Conservation (phyloP, 2,329 filamentous ascomycete genomes). For the Diaporthe velutina region DNA sequence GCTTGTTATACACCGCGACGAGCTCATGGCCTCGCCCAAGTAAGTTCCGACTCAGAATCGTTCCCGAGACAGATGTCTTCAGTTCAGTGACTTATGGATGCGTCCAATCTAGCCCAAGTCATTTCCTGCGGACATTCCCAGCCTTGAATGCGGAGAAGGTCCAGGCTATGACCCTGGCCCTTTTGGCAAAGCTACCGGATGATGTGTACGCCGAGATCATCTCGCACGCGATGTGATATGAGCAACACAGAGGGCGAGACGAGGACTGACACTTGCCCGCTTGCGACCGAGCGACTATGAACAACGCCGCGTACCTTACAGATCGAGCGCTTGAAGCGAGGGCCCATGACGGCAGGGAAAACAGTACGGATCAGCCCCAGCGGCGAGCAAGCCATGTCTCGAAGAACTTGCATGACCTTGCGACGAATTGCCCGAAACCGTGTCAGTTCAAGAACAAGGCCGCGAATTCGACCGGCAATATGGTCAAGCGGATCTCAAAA, state of each 20-base stretch:
- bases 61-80: background rate
- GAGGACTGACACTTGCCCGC: background rate
- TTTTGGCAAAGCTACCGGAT: slow-evolving; percentile 90
- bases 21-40: slow-evolving; percentile 87
- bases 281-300: background rate
- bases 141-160: slow-evolving; percentile 86
- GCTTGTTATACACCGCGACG: slow-evolving; percentile 86
- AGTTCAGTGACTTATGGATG: background rate
- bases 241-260: background rate
- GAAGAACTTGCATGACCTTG: background rate
- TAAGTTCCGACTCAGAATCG: slow-evolving; percentile 53
- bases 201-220: slow-evolving; percentile 93
- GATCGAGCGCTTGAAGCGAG: background rate
- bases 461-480: background rate
- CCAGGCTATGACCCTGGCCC: slow-evolving; percentile 85
- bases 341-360: background rate
- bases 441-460: background rate
- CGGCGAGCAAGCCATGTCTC: background rate
- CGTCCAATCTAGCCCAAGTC: slow-evolving; percentile 78
- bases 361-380: background rate
- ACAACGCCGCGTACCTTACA: background rate
- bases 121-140: slow-evolving; percentile 89
- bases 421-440: background rate
- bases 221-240: slow-evolving; percentile 79
- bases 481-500: background rate